phyloP scores from a whole-genome alignment of 1,139 yeast genomes.

The Lipomyces yarrowii region DNA sequence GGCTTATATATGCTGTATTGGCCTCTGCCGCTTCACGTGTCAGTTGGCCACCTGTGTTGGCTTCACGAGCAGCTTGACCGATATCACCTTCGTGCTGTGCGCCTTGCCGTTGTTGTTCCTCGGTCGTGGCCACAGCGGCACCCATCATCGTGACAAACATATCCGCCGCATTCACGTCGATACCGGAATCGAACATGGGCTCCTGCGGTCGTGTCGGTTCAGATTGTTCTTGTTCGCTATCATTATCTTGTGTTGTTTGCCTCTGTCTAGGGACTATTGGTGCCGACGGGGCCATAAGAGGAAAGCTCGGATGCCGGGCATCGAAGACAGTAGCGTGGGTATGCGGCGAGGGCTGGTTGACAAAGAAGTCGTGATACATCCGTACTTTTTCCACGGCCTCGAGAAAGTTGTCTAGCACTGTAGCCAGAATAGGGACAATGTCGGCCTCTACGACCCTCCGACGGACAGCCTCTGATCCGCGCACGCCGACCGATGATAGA shows the following conservation, averaged over 20 bases:
- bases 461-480: conserved; percentile 86
- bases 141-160: conserved; percentile 22
- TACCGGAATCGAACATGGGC: conserved; percentile 19
- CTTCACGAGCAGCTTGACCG: neutral
- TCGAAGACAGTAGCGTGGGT: neutral
- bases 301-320: neutral
- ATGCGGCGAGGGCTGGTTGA: neutral
- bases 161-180: conserved; percentile 20
- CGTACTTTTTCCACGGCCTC: conserved; percentile 35
- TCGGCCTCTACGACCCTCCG: conserved; percentile 91
- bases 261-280: neutral
- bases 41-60: neutral
- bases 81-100: conserved; percentile 5
- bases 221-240: neutral
- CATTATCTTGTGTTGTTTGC: neutral
- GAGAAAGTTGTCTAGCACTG: conserved; percentile 84
- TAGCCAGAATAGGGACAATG: conserved; percentile 84
- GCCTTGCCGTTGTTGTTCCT: conserved; percentile 1
- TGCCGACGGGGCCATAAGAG: neutral
- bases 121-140: conserved; percentile 16
- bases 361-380: conserved; percentile 22
- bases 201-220: neutral
- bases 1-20: conserved; percentile 11
- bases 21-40: conserved; percentile 6
- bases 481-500: conserved; percentile 82